Base-by-base conservation (phyloP, 805 yeast genomes). In the Yarrowia hollandica region DNA sequence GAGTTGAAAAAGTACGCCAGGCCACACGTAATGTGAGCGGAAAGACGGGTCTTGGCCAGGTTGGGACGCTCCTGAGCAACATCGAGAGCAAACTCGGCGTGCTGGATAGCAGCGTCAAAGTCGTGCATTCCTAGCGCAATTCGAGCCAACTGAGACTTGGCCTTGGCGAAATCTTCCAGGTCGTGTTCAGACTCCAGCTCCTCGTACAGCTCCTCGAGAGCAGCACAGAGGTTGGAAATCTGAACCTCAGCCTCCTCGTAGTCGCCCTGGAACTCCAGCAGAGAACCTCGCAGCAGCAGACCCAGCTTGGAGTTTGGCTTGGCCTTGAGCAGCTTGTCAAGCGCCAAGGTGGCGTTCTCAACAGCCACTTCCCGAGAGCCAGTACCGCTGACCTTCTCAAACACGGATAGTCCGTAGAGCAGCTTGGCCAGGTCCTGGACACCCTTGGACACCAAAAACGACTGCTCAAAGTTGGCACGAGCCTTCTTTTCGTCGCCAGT, bases 401-500 rank as follows among this genome's bases (percentile, higher is more conserved):
- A 75, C 68, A 41, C 84, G 70, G 58, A 86, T 75, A 46, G 81
- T 0, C 92, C 95, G 70, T 86, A 88, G 23, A 90, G 75, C 44
- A 89, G 68, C 69, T 87, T 89, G 0, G 94, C 84, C 35, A 83
- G 71, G 21, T 86, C 82, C 39, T 85, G 81, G 39, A 79, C 75
- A 1, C 96, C 96, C 67, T 85, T 85, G 1, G 97, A 83, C 50
- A 92, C 73, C 11, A 83, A 79, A 64, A 80, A 87, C 0, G 96
- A 88, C 71, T 94, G 97, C 1, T 88, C 85, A 66, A 84, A 84
- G 52, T 88, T 69, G 12, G 78, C 75, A 5, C 77, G 68, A 0
- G 96, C 84, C n/a, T 74, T 76, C 0, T 81, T 76, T 4, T 58
- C 30, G 16, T 70, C 64, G 10, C 74, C 76, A 12, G 61, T 60